Evolutionary conservation across 768 basidiomycete genomes (phyloP), one percentile per base, ranked within the genome.

Genomic region (Pisolithus marmoratus): DNA sequence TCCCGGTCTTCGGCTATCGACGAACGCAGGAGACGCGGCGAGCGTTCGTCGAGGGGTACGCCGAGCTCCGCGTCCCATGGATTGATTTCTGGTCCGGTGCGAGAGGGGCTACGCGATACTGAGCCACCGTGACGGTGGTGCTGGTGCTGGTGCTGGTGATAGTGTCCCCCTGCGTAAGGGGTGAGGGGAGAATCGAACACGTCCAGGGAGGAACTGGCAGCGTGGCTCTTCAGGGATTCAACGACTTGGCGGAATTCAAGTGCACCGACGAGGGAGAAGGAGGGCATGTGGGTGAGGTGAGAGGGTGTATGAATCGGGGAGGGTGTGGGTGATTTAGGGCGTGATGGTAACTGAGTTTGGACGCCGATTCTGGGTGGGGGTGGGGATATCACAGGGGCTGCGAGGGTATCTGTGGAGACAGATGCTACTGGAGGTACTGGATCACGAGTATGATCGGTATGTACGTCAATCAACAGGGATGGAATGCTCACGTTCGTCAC

Each of bases 201-300:
- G 53, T 68, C 75, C 45, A 90, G 71, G 0, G 81, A 77, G 0
- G 78, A 69, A 1, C 74, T 73, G 2, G 81, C 76, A 9, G 85
- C 84, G 60, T 94, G 83, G 46, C 76, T 75, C 56, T 83, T 82
- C 22, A 99, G 74, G 0, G 87, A 84, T 11, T 87, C 77, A 20
- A 99, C 87, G 22, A 97, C 88, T 53, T 94, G 86, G 17, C 94
- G 80, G 70, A 99, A 99, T 68, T 99, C 96, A 41, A 99, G 80
- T 0, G 96, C 96, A 8, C 95, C 92, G 5, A 98, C 81, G 2
- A 99, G 79, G 3, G 95, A 97, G 60, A 92, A 92, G 0, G 87
- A 90, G 3, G 87, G 88, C 69, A 91, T 78, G 54, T 81, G 79
- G 9, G 69, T 66, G 36, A 73, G 66, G 22, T 69, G 67, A 57